Evolutionary conservation across 768 basidiomycete genomes (phyloP).

Genomic region (Nevesoporus exiguus): DNA sequence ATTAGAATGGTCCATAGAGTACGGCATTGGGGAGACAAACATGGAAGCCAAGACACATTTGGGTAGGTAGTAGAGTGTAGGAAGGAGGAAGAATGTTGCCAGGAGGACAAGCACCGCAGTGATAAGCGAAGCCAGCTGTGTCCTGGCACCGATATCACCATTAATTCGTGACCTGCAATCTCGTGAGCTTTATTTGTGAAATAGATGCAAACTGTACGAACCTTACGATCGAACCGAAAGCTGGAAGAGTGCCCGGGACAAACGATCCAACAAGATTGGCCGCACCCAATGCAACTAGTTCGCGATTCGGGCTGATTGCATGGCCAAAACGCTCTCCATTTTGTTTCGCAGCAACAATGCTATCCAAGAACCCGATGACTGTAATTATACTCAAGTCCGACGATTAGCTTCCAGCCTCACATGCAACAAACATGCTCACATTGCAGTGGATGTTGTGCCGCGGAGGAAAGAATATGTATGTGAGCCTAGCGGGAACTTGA

Average conservation of each 20-base stretch:
- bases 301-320: conserved; percentile 89
- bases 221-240: conserved; percentile 92
- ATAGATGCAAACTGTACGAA: conserved; percentile 29
- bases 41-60: conserved; percentile 88
- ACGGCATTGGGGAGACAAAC: conserved; percentile 42
- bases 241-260: conserved; percentile 85
- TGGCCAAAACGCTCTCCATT: conserved; percentile 82
- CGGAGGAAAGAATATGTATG: conserved; percentile 62
- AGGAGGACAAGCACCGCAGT: conserved; percentile 73
- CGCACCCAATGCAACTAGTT: conserved; percentile 86
- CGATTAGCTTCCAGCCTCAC: not conserved
- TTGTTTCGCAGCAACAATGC: conserved; percentile 94
- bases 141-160: conserved; percentile 81
- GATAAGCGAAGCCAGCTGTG: conserved; percentile 85
- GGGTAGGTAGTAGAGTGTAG: conserved; percentile 81
- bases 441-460: conserved; percentile 80
- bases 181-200: not conserved
- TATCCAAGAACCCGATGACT: conserved; percentile 89
- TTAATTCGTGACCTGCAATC: conserved; percentile 71
- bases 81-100: conserved; percentile 87
- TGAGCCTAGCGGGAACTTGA: conserved; percentile 69
- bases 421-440: conserved; percentile 40
- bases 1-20: conserved; percentile 10
- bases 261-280: conserved; percentile 78
- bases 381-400: conserved; percentile 57